Conservation (phyloP, 1,139 yeast genomes). For the Blastobotrys serpentis region DNA sequence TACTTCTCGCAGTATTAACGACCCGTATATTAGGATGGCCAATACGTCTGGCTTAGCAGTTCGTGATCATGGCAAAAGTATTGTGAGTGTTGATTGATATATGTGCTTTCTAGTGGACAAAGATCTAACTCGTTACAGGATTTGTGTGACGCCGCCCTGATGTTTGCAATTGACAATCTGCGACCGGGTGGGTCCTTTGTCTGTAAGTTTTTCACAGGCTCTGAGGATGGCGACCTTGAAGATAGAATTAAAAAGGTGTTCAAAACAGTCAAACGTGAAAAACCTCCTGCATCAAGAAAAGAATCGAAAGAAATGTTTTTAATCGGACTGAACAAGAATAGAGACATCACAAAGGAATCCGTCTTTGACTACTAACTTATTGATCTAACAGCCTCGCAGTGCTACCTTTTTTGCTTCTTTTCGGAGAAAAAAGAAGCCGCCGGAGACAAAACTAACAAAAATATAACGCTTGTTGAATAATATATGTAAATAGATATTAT, state of each 20-base stretch:
- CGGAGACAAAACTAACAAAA: conserved; percentile 10
- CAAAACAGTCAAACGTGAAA: conserved; percentile 53
- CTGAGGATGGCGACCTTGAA: conserved; percentile 62
- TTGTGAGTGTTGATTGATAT: conserved; percentile 40
- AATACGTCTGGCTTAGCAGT: conserved; percentile 65
- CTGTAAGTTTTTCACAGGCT: conserved; percentile 69
- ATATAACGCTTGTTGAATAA: background rate
- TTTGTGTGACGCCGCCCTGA: conserved; percentile 85
- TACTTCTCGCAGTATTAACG: conserved; percentile 71
- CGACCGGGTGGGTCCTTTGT: conserved; percentile 70
- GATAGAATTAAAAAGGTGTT: conserved; percentile 59
- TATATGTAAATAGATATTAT: conserved; percentile 5
- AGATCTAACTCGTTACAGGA: conserved; percentile 45
- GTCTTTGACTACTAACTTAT: conserved; percentile 5
- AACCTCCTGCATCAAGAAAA: conserved; percentile 59
- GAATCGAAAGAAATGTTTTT: conserved; percentile 72
- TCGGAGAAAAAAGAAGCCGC: too few species aligned
- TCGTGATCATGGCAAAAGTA: conserved; percentile 60
- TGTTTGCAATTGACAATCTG: conserved; percentile 67
- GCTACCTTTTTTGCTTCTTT: too few species aligned
- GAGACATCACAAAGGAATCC: conserved; percentile 45
- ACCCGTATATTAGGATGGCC: conserved; percentile 75
- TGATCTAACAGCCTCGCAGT: background rate
- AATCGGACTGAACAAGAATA: conserved; percentile 55
- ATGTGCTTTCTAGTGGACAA: background rate